Evolutionary conservation across 163 green algal species (phyloP), one percentile per base, ranked within the genome.

Genomic region (Prototheca wickerhamii): DNA sequence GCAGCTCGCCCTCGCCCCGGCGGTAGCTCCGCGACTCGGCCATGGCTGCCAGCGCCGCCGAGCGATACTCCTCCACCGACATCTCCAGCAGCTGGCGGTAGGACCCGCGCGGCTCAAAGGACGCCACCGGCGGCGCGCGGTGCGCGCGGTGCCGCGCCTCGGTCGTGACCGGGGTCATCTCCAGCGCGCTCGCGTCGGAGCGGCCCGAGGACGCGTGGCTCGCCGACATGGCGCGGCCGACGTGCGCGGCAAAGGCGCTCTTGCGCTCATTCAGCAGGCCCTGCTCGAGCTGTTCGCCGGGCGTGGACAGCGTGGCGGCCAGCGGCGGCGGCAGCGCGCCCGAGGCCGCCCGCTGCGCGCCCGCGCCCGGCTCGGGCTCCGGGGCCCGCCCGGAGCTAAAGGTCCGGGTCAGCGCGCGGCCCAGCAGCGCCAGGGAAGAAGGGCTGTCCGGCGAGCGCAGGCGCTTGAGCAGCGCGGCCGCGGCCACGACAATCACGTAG

Each of bases 401-500:
- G n/a, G n/a, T n/a, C n/a, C n/a, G n/a, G 37, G 37, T 10, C 37
- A 44, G 37, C 37, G 10, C 10, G 1, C 37, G 37, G 37, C 10
- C 10, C 37, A 44, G 10, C 37, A 44, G 37, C 10, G 37, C 10
- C 37, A 44, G 37, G 37, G 37, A 21, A 10, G 10, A 44, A 15
- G 37, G 37, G 37, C 37, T 1, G 37, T 10, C 10, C 10, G 46
- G 12, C 49, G 71, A 46, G 25, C 71, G 61, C 32, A 46, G 17
- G 2, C 63, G 43, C 30, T 72, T 72, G 26, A 7, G 58, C 37
- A 79, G 66, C 61, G 94, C 88, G 0, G 84, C 86, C 21, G 64
- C 73, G 58, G 91, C 87, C 25, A 96, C 82, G 49, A 82, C 78
- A 10, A 82, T 33, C 31, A 89, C 86, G 67, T 90, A 93, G 2